phyloP scores from a whole-genome alignment of 2,329 filamentous ascomycete genomes.

The Apiospora phragmitis region DNA sequence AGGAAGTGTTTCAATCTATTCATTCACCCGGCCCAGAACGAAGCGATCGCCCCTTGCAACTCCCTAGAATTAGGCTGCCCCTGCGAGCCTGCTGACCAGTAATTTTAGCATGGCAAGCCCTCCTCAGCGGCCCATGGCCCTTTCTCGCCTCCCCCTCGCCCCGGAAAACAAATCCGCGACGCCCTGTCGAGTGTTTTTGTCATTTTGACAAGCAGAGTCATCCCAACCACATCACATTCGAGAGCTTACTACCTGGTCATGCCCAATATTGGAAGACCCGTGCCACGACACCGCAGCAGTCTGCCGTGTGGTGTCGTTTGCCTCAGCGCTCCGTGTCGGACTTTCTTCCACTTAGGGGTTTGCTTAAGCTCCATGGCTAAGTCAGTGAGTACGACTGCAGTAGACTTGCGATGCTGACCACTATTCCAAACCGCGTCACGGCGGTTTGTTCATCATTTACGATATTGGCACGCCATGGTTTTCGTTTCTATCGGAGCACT shows the following conservation, averaged over 20 bases:
- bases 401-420: background rate
- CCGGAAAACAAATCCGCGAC: background rate
- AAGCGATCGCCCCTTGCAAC: constrained; percentile 2
- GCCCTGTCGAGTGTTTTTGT: background rate
- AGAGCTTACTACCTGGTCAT: background rate
- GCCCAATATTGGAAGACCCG: background rate
- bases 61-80: background rate
- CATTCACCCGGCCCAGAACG: background rate
- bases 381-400: background rate
- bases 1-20: background rate
- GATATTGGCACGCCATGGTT: background rate
- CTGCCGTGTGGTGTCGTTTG: constrained; percentile 5
- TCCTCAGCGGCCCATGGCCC: background rate
- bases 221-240: background rate
- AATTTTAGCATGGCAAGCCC: background rate
- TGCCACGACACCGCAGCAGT: constrained; percentile 1
- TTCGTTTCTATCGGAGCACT: background rate
- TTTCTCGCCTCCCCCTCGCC: background rate
- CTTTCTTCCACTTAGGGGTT: background rate
- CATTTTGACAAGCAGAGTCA: background rate
- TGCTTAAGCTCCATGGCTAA: background rate
- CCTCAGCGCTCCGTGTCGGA: background rate
- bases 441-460: background rate
- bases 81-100: background rate
- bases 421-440: background rate